Evolutionary conservation across 148 eudicot species (phyloP).

Genomic region (Heliosperma pusillum): DNA sequence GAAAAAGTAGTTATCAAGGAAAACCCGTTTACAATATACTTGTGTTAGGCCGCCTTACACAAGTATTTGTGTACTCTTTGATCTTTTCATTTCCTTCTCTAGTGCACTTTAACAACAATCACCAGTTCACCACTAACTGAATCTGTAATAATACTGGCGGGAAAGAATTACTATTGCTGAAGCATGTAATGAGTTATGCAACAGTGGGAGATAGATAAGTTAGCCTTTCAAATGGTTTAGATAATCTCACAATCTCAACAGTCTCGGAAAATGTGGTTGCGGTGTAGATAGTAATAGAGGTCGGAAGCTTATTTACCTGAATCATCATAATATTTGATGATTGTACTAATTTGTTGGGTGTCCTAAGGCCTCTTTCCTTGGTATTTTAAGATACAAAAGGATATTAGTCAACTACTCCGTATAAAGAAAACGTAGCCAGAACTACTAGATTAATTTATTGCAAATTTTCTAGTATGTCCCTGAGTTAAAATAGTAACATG

Average conservation of each 20-base stretch:
- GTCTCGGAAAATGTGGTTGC: neutral
- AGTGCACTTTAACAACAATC: neutral
- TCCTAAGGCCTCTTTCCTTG: too few relatives aligned
- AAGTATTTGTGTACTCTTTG: neutral
- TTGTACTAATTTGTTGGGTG: too few relatives aligned
- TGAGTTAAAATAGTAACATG: too few relatives aligned
- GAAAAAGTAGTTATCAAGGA: too few relatives aligned
- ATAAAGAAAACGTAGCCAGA: too few relatives aligned
- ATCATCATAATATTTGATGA: neutral
- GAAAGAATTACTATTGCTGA: neutral
- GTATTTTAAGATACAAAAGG: too few relatives aligned
- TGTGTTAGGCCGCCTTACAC: too few relatives aligned
- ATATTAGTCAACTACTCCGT: too few relatives aligned
- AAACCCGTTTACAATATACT: too few relatives aligned
- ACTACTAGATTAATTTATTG: too few relatives aligned
- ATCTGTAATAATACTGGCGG: neutral
- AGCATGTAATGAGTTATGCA: neutral
- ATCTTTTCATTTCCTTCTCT: neutral
- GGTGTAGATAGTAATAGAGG: neutral
- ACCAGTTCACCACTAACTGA: neutral
- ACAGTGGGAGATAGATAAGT: neutral
- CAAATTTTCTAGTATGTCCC: too few relatives aligned
- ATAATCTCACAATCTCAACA: neutral
- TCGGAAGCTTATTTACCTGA: neutral
- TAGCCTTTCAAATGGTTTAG: neutral